These are phyloP conservation scores for Diaporthe citriasiana DNA, from an alignment of 2,329 filamentous ascomycete species.

Conservation along the genomic window DNA sequence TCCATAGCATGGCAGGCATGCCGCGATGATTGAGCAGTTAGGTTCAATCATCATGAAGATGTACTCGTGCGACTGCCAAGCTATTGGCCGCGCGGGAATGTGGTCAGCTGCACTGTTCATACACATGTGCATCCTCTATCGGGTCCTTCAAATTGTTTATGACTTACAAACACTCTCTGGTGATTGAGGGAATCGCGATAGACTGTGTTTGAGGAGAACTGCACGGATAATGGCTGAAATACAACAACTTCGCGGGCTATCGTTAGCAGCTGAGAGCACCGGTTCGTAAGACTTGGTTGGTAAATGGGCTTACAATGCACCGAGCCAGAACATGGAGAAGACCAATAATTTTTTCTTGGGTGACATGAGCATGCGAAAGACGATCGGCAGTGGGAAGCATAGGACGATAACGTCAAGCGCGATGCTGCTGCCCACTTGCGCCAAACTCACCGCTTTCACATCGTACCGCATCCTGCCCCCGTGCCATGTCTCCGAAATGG, in stretches of 20 bases:
- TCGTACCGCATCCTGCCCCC: not conserved
- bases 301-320: constrained; percentile 1
- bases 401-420: constrained; percentile 18
- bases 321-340: constrained; percentile 22
- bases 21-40: constrained; percentile 26
- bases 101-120: not conserved
- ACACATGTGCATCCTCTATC: no score
- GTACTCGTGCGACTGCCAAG: not conserved
- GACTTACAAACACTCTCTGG: not conserved
- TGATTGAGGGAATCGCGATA: not conserved
- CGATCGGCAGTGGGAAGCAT: constrained; percentile 18
- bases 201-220: not conserved
- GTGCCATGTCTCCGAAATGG: not conserved
- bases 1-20: constrained; percentile 24
- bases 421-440: constrained; percentile 10
- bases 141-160: no score
- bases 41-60: constrained; percentile 26
- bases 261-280: not conserved
- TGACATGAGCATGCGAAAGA: not conserved
- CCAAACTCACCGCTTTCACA: not conserved
- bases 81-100: not conserved
- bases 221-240: not conserved
- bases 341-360: not conserved
- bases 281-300: fast-evolving
- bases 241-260: not conserved